Evolutionary conservation across 768 basidiomycete species (phyloP), one percentile per base, ranked within the genome.

Genomic region (Tylopilus sp.): DNA sequence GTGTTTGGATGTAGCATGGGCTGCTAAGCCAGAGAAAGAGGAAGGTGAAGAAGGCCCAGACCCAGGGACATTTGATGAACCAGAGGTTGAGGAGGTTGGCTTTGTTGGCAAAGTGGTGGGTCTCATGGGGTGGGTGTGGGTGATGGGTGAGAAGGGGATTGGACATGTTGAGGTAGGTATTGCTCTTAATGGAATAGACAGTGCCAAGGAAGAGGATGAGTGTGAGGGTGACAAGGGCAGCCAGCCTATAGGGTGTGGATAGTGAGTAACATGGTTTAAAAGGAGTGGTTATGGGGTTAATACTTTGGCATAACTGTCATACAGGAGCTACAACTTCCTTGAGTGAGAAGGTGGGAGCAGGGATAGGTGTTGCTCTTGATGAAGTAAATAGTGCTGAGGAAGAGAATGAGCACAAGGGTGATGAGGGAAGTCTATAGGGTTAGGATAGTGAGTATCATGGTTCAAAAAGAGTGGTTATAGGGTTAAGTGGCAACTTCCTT

Each of bases 1-100:
- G 52, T 1, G 75, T 72, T 26, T 78, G 76, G 3, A 67, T 66
- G 10, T 65, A 62, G 2, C 73, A 65, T 5, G 85, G 80, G 56
- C 79, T 78, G 1, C 87, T 83, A 44, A 76, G 25, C 76, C 79
- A 86, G 22, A 78, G 73, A 48, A 78, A 59, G 48, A 84, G 62
- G 60, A 90, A 91, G 0, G 79, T 75, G 30, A 74, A 74, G 7
- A 89, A 77, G 1, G 93, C 93, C 93, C 94, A 97, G 0, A 73
- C 91, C 94, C 95, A 97, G 21, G 87, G 82, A 47, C 80, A 76
- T 71, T 98, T 98, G 65, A 95, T 91, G 71, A 95, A 95, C 60
- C 80, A 73, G 51, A 85, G 77, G 63, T 98, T 98, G 64, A 98
- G 76, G 1, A 79, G 44, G 64, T 94, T 98, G 58, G 77, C 70